phyloP scores from a whole-genome alignment of 2,329 filamentous ascomycete genomes.

The Paracoccidioides lutzii region DNA sequence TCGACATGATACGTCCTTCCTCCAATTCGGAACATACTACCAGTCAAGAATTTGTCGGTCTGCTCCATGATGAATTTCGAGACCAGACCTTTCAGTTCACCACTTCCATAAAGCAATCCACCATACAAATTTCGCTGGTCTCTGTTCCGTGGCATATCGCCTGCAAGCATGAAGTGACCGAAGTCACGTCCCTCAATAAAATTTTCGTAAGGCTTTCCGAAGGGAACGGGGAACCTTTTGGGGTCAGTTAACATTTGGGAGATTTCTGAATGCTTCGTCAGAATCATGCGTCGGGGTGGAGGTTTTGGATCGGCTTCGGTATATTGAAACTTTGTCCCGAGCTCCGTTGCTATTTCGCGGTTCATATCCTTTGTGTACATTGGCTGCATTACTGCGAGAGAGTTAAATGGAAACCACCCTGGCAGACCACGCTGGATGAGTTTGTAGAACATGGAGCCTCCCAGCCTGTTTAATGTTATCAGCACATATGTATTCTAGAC shows the following conservation, averaged over 20 bases:
- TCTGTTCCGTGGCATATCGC: constrained; percentile 8
- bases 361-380: constrained; percentile 18
- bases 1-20: constrained; percentile 9
- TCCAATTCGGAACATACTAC: constrained; percentile 5
- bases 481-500: neutral
- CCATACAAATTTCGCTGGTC: constrained; percentile 8
- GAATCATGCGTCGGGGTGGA: constrained; percentile 5
- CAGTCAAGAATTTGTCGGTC: constrained; percentile 2
- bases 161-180: constrained; percentile 11
- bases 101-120: constrained; percentile 3
- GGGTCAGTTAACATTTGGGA: constrained; percentile 13
- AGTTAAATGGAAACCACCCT: constrained; percentile 17
- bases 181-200: constrained; percentile 11
- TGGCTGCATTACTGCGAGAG: constrained; percentile 14
- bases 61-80: constrained; percentile 4
- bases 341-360: constrained; percentile 13
- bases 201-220: constrained; percentile 10
- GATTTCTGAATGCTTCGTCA: constrained; percentile 11
- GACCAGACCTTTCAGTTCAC: constrained; percentile 3
- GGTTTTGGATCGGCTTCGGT: constrained; percentile 4
- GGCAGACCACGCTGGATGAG: constrained; percentile 18
- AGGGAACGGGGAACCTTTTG: constrained; percentile 12
- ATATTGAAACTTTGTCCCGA: constrained; percentile 9
- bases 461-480: constrained; percentile 7
- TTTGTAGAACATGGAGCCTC: constrained; percentile 18